Evolutionary conservation across 805 yeast species (phyloP).

Genomic region (Debaryomyces maramus): DNA sequence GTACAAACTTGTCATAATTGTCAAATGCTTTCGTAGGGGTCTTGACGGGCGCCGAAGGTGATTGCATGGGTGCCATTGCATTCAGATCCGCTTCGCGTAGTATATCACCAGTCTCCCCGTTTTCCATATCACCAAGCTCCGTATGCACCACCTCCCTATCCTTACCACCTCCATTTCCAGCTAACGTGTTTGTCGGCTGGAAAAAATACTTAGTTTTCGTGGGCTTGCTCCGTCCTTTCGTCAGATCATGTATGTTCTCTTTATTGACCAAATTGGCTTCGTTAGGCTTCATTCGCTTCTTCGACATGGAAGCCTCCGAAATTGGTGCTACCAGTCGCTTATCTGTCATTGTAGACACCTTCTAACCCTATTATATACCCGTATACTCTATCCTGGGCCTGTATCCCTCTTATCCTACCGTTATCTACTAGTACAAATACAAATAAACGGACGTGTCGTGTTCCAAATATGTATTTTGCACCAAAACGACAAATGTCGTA

Average conservation of each 20-base stretch:
- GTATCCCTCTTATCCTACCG: background rate
- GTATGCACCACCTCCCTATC: background rate
- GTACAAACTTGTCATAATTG: slow-evolving; percentile 13
- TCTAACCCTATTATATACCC: background rate
- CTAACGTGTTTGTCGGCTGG: slow-evolving; percentile 33
- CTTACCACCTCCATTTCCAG: slow-evolving; percentile 3
- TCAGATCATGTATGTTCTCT: background rate
- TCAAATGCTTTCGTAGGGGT: slow-evolving; percentile 7
- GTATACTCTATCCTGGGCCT: background rate
- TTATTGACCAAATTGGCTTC: background rate
- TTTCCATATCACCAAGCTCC: background rate
- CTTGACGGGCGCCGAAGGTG: background rate
- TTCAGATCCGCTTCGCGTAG: background rate
- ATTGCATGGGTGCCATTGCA: too few species aligned
- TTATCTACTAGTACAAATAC: background rate
- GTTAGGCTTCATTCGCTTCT: background rate
- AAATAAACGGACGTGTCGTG: background rate
- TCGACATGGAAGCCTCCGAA: background rate
- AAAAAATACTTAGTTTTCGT: slow-evolving; percentile 34
- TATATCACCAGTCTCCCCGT: background rate
- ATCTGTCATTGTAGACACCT: background rate
- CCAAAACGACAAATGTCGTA: slow-evolving; percentile 3
- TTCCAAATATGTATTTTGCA: slow-evolving; percentile 1
- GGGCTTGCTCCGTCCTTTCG: slow-evolving; percentile 2
- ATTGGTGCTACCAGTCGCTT: background rate